Conservation (phyloP, 2,329 filamentous ascomycete species). For the Scedosporium apiospermum region DNA sequence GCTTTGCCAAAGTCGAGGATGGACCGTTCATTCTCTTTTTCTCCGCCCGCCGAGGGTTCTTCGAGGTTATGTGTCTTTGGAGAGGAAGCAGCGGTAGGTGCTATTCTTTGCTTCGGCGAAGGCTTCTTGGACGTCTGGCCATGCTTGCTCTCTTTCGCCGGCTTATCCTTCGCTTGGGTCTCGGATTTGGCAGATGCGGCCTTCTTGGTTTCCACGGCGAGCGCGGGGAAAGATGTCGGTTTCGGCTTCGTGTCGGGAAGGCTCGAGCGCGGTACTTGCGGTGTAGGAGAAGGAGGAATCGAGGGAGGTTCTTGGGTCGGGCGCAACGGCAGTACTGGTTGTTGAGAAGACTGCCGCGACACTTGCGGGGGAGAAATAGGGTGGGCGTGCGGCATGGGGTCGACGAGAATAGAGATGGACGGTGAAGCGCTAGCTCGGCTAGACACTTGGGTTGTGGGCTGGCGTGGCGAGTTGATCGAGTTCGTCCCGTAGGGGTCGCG, state of each 20-base stretch:
- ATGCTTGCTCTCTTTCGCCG: slow-evolving; percentile 1
- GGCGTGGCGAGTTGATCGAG: slow-evolving; percentile 41
- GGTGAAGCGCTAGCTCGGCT: slow-evolving; percentile 81
- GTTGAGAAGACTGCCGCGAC: slow-evolving; percentile 6
- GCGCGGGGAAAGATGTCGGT: slow-evolving; percentile 21
- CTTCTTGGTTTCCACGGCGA: slow-evolving; percentile 27
- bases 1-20: slow-evolving; percentile 54
- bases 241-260: slow-evolving; percentile 5
- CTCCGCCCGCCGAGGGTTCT: slow-evolving; percentile 22
- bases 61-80: slow-evolving; percentile 42
- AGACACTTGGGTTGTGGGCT: slow-evolving; percentile 15
- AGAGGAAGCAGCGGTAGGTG: slow-evolving; percentile 26
- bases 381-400: slow-evolving; percentile 37
- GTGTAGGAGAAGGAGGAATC: slow-evolving; percentile 31
- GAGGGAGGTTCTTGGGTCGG: slow-evolving; percentile 21
- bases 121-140: slow-evolving; percentile 26
- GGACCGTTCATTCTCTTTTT: slow-evolving; percentile 31
- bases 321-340: not conserved
- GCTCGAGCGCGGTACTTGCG: slow-evolving; percentile 21
- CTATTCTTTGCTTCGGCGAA: slow-evolving; percentile 37
- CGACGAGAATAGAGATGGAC: slow-evolving; percentile 83
- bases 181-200: slow-evolving; percentile 11
- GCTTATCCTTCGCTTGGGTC: not conserved
- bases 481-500: slow-evolving; percentile 38
- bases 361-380: slow-evolving; percentile 23